phyloP scores from a whole-genome alignment of 2,329 filamentous ascomycete genomes.

The Neonectria ditissima region DNA sequence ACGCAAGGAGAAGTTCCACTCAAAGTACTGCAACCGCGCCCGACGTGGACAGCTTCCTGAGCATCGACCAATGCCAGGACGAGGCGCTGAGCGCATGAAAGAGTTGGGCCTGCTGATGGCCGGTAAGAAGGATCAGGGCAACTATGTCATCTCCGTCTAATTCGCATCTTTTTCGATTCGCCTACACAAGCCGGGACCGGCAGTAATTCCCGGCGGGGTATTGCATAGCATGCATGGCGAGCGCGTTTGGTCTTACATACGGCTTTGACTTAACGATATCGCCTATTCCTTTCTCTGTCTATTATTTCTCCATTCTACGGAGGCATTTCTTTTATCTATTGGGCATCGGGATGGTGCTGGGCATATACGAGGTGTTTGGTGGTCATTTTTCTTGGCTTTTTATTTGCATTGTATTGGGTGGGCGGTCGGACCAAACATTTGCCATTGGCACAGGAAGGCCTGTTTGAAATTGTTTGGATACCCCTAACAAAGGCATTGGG shows the following conservation, averaged over 20 bases:
- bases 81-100: constrained; percentile 90
- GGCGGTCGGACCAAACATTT: constrained; percentile 42
- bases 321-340: constrained; percentile 39
- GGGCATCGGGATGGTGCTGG: constrained; percentile 21
- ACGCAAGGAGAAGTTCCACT: constrained; percentile 90
- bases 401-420: constrained; percentile 40
- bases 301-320: constrained; percentile 3
- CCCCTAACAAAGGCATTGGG: constrained; percentile 48
- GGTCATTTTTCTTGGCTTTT: constrained; percentile 35
- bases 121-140: constrained; percentile 79
- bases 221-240: constrained; percentile 23
- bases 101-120: constrained; percentile 87
- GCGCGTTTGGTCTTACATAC: constrained; percentile 13
- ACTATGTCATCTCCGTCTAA: constrained; percentile 82
- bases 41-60: constrained; percentile 73
- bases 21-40: constrained; percentile 88
- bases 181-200: background rate
- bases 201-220: constrained; percentile 13
- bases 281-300: background rate
- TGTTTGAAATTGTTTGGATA: constrained; percentile 48
- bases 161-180: constrained; percentile 24
- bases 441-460: constrained; percentile 35
- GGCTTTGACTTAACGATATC: constrained; percentile 21
- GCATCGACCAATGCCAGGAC: constrained; percentile 80
- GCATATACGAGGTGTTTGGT: constrained; percentile 30